Base-by-base conservation (phyloP, 225 moss, liverwort and hornwort species). In the Thuidium tamariscinum region DNA sequence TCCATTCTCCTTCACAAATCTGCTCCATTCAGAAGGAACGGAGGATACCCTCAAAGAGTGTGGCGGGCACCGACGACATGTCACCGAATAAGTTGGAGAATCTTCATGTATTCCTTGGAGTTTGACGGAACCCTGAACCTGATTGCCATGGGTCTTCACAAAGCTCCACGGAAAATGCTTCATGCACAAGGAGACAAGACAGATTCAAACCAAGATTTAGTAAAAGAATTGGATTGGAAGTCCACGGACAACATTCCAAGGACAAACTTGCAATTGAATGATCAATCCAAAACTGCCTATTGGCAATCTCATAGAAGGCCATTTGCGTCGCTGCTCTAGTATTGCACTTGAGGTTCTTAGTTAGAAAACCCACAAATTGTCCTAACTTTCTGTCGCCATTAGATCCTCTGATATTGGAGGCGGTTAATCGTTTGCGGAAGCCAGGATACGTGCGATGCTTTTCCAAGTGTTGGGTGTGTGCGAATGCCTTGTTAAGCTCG, bases 401-500 rank as follows among this genome's bases (percentile, higher is more conserved):
- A 30, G 30, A 20, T 12, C 0, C 0, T 19, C 1, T 1, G 41
- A 41, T 60, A 59, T 5, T 60, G 13, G 1, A 3, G 8, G 29
- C 42, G 3, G 41, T 57, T 41, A 79, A 21, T 59, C 20, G 27
- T 59, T 41, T 78, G 59, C 5, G 7, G 29, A 57, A 78, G 59
- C 41, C 17, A 27, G 77, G 56, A 39, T 26, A 14, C 4, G 0
- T 36, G 21, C 25, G 9, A 16, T 10, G 9, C 21, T 74, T 34
- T 21, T 51, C 51, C 13, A 49, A 32, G 51, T 6, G 16, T 2
- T 77, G 16, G 55, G 26, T 26, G 17, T 2, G 10, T 37, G 10
- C 22, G 14, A n/a, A 23, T 72, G 30, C 7, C 20, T 73, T 49
- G 20, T 49, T 32, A 20, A 4, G 49, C 73, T 48, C 20, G 20